Conservation (phyloP, 140 eudicot genomes). For the Flaveria floridana region DNA sequence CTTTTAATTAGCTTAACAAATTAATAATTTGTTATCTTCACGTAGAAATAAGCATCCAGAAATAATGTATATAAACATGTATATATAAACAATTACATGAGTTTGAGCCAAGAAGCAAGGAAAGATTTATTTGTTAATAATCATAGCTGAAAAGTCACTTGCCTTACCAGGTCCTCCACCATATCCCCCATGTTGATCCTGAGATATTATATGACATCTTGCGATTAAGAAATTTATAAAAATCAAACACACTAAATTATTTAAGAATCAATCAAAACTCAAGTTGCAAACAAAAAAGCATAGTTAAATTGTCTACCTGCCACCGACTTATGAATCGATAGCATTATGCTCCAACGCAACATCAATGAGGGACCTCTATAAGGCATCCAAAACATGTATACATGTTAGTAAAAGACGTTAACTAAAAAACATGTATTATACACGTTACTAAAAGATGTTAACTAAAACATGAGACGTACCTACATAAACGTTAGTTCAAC, state of each 20-base stretch:
- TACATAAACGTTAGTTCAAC: too few relatives aligned
- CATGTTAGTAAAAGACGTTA: too few relatives aligned
- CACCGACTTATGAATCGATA: constrained; percentile 69
- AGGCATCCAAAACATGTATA: too few relatives aligned
- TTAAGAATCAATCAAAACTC: neutral
- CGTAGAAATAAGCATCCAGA: too few relatives aligned
- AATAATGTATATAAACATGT: too few relatives aligned
- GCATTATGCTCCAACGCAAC: constrained; percentile 44
- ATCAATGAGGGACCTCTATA: constrained; percentile 31
- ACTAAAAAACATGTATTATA: too few relatives aligned
- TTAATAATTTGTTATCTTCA: too few relatives aligned
- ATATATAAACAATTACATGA: too few relatives aligned
- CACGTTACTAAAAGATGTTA: too few relatives aligned
- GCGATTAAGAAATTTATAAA: neutral
- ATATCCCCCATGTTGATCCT: constrained; percentile 90
- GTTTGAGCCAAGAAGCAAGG: too few relatives aligned
- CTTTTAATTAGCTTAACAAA: too few relatives aligned
- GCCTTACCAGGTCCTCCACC: constrained; percentile 99
- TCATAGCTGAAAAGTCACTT: constrained; percentile 17
- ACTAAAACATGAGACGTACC: too few relatives aligned
- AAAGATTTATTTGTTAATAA: neutral
- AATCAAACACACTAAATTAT: neutral
- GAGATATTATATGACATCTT: constrained; percentile 7
- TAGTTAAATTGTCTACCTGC: constrained; percentile 47
- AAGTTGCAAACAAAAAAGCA: constrained; percentile 1